phyloP scores from a whole-genome alignment of 169 alveolate genomes.

The Plasmodium sp. region DNA sequence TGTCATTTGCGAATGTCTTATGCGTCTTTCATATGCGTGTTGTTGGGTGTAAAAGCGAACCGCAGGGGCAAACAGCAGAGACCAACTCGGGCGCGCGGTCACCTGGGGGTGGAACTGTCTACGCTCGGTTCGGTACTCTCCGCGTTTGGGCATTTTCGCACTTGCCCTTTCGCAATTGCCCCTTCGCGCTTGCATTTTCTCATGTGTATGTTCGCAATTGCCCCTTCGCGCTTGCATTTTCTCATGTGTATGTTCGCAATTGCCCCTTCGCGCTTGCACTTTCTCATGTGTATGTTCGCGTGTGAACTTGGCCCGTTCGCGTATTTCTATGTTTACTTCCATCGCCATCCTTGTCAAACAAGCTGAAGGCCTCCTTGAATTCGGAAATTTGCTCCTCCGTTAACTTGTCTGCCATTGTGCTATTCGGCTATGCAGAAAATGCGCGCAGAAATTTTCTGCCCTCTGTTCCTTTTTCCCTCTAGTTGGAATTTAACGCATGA shows the following conservation, averaged over 20 bases:
- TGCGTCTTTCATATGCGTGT: neutral
- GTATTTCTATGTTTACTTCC: slow-evolving; percentile 88
- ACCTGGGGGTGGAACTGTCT: neutral
- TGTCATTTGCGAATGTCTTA: neutral
- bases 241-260: neutral
- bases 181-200: neutral
- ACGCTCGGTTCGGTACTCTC: neutral
- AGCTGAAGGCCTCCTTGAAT: slow-evolving; percentile 99
- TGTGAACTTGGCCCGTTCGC: neutral
- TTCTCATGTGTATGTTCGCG: neutral
- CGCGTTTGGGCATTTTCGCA: neutral
- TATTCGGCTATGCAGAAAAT: slow-evolving; percentile 7
- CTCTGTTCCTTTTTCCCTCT: neutral
- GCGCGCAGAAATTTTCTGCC: neutral
- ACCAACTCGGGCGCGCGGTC: neutral
- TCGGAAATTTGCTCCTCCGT: slow-evolving; percentile 99
- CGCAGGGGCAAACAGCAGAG: neutral
- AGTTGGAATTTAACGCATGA: neutral
- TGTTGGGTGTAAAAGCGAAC: neutral
- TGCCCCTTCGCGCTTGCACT: neutral
- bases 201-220: neutral
- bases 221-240: slow-evolving; percentile 7
- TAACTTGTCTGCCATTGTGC: slow-evolving; percentile 96
- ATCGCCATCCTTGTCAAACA: slow-evolving; percentile 99
- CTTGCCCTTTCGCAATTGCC: neutral